Base-by-base conservation (phyloP, 129 eudicot species). In the Flaveria sonorensis region DNA sequence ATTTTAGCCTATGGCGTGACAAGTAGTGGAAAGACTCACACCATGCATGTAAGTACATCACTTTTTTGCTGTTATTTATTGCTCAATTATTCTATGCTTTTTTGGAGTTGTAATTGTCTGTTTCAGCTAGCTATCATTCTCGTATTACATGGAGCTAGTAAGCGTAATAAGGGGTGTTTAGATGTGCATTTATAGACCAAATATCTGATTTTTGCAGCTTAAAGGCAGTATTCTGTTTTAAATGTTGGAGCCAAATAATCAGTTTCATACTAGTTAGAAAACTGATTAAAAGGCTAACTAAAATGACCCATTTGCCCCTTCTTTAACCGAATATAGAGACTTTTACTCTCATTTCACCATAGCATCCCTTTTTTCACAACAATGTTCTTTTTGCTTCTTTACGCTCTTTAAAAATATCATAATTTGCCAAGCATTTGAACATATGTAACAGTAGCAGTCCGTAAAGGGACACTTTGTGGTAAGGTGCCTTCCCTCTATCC, bases 21-120 rank as follows among this genome's bases (percentile, higher is more conserved):
- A 65, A 94, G 98, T 89, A 93, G 98, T 75, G 98, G 98, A 74
- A 93, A 93, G 89, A 93, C 98, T 21, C 98, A 93, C 78, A 93
- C 98, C 71, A 93, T 93, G 98, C 97, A 93, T 86, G 98, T 93
- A 86, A 81, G 89, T 73, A 57, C 73, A 66, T 67, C 76, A 45
- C 36, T 36, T 56, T 77, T 55, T 16, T 40, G 10, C 48, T 32
- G 18, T 43, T 73, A 42, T 64, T n/a, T 66, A 23, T 51, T 72
- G 21, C 73, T 64, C 20, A 1, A 67, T 45, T 80, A 65, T 65
- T 55, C 52, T 65, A 53, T 73, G 70, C 74, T 42, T 42, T 80
- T 64, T 65, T 52, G 18, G 51, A 36, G 52, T 43, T 20, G 53
- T 20, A 30, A 60, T 20, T 26, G 59, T 18, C 51, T 57, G 20